These are phyloP conservation scores for Petunia axillaris DNA, from an alignment of 257 asterid genomes.

Conservation along the genomic window DNA sequence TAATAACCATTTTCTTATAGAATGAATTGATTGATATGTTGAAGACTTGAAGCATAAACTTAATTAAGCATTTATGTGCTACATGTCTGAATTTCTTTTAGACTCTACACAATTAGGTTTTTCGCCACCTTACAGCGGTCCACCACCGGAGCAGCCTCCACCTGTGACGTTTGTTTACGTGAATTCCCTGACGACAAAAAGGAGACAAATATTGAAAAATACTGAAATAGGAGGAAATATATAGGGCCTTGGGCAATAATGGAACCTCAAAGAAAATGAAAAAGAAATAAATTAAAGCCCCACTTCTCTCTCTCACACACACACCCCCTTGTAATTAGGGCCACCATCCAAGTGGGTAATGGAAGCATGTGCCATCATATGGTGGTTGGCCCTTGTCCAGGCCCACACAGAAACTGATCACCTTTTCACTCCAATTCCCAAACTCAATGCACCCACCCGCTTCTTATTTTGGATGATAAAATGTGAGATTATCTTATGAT, in stretches of 20 bases:
- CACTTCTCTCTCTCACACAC: too few relatives aligned
- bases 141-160: constrained; percentile 26
- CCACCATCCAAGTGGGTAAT: constrained; percentile 60
- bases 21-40: too few relatives aligned
- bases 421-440: constrained; percentile 30
- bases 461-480: too few relatives aligned
- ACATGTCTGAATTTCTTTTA: too few relatives aligned
- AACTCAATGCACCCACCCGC: not conserved
- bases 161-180: constrained; percentile 26
- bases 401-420: constrained; percentile 61
- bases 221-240: constrained; percentile 22
- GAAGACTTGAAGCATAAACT: too few relatives aligned
- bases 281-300: not conserved
- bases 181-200: constrained; percentile 23
- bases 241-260: constrained; percentile 32
- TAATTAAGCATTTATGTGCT: too few relatives aligned
- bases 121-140: too few relatives aligned
- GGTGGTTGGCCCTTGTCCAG: constrained; percentile 76
- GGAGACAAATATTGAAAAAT: constrained; percentile 29
- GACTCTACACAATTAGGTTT: too few relatives aligned
- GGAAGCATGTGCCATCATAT: constrained; percentile 94
- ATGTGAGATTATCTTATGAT: too few relatives aligned
- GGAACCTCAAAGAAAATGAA: constrained; percentile 27
- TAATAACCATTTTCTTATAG: too few relatives aligned
- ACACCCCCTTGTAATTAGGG: not conserved